Percentiles rank a stretch among this genome's conserved stretches.
Evolutionary conservation across 495 filamentous ascomycete species (phyloP).

Genomic region (Hypoxylon rickii): DNA sequence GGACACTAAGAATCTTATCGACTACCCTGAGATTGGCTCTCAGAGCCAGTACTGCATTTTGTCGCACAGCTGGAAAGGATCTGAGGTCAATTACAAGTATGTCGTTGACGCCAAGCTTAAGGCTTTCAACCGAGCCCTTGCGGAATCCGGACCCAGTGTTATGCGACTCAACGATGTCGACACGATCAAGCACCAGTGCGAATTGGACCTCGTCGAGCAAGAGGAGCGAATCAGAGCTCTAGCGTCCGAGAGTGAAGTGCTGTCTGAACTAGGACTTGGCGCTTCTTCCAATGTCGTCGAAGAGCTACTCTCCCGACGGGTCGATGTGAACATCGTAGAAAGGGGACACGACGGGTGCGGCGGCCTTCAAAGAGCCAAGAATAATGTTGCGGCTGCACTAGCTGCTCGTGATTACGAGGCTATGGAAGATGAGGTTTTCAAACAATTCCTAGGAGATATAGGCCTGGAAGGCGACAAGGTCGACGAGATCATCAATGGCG

Average conservation of each 20-base stretch:
- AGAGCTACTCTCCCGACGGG: conserved; percentile 13
- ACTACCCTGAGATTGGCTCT: conserved; percentile 34
- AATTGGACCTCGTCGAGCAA: conserved; percentile 32
- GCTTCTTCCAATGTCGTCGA: conserved; percentile 8
- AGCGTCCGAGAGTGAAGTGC: conserved; percentile 5
- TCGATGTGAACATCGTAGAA: conserved; percentile 17
- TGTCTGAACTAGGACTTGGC: conserved; percentile 21
- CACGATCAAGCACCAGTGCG: conserved; percentile 25
- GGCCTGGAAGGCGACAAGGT: conserved; percentile 15
- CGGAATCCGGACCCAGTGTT: not conserved
- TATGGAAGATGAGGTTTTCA: conserved; percentile 23
- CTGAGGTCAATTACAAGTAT: conserved; percentile 45
- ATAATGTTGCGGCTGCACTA: conserved; percentile 8
- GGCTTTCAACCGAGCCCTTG: conserved; percentile 10
- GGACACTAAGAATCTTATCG: conserved; percentile 47
- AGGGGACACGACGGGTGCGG: conserved; percentile 17
- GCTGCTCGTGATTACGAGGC: conserved; percentile 7
- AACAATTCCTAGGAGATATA: conserved; percentile 24
- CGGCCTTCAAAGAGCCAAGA: conserved; percentile 19
- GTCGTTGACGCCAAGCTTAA: conserved; percentile 30
- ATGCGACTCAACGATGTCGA: conserved; percentile 15
- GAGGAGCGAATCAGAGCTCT: conserved; percentile 21
- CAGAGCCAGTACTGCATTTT: conserved; percentile 51
- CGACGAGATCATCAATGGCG: conserved; percentile 7
- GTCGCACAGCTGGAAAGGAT: conserved; percentile 54